Conservation (phyloP, 2,329 filamentous ascomycete species). For the Sclerotinia glacialis region DNA sequence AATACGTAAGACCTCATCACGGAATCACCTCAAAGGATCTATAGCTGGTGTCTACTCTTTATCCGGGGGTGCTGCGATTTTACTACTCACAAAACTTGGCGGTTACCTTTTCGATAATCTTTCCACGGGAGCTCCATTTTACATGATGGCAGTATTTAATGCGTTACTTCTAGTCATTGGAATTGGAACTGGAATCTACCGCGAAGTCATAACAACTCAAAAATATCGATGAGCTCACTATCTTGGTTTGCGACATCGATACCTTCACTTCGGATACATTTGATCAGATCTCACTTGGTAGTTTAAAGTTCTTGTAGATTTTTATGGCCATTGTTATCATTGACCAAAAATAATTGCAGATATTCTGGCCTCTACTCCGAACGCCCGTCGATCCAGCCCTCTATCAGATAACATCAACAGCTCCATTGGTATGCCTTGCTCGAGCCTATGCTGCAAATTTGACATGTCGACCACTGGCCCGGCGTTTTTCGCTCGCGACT, state of each 20-base stretch:
- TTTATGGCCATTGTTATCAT: not conserved
- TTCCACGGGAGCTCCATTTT: conserved; percentile 79
- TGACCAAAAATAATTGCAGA: not conserved
- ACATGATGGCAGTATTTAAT: conserved; percentile 91
- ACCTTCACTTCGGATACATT: not conserved
- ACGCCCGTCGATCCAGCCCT: not conserved
- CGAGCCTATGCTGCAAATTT: not conserved
- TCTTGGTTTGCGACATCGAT: not conserved
- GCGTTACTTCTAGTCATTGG: conserved; percentile 59
- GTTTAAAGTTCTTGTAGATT: not conserved
- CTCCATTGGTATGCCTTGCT: not conserved
- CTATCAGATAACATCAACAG: not conserved
- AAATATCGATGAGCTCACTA: conserved; percentile 18
- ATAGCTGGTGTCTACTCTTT: conserved; percentile 94
- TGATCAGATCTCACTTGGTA: not conserved
- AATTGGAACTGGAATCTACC: conserved; percentile 35
- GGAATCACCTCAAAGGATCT: conserved; percentile 71
- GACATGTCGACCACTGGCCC: not conserved
- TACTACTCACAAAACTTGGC: conserved; percentile 87
- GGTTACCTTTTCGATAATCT: conserved; percentile 79
- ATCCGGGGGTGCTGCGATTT: conserved; percentile 83
- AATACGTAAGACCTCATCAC: conserved; percentile 28
- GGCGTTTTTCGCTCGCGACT: not conserved
- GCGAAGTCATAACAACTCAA: conserved; percentile 29
- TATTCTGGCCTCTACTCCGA: not conserved